Evolutionary conservation across 495 filamentous ascomycete genomes (phyloP).

Genomic region (Corynascus novoguineensis): DNA sequence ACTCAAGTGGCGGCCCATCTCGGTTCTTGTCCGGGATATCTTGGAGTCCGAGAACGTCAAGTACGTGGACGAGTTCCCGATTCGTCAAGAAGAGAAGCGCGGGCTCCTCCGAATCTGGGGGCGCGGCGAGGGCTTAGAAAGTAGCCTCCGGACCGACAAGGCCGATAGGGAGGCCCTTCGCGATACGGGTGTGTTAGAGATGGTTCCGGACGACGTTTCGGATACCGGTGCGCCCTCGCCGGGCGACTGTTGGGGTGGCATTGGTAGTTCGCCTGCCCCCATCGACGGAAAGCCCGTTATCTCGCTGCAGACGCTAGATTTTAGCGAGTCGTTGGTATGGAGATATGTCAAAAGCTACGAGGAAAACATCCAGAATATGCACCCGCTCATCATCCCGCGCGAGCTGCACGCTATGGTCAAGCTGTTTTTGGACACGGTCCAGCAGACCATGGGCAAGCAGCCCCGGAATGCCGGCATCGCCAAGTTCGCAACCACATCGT

Average conservation of each 20-base stretch:
- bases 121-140: constrained; percentile 65
- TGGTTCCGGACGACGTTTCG: constrained; percentile 36
- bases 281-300: constrained; percentile 45
- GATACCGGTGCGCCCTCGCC: constrained; percentile 46
- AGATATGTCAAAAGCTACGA: constrained; percentile 67
- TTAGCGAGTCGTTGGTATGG: constrained; percentile 56
- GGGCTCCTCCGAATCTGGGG: constrained; percentile 73
- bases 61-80: constrained; percentile 59
- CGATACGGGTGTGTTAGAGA: constrained; percentile 27
- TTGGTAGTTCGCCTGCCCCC: constrained; percentile 40
- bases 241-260: constrained; percentile 44
- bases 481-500: constrained; percentile 23
- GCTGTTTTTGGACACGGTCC: constrained; percentile 42
- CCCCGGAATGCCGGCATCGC: constrained; percentile 17
- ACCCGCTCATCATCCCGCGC: constrained; percentile 67
- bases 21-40: constrained; percentile 44
- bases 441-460: constrained; percentile 25
- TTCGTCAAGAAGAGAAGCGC: constrained; percentile 68
- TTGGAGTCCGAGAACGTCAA: constrained; percentile 46
- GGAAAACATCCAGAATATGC: constrained; percentile 76
- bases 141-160: constrained; percentile 13
- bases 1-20: constrained; percentile 64
- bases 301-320: constrained; percentile 51
- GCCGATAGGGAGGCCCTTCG: constrained; percentile 27
- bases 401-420: constrained; percentile 48